Percentiles rank a stretch among this genome's conserved stretches.
phyloP scores from a whole-genome alignment of 257 asterid genomes.

The Salvia splendens region DNA sequence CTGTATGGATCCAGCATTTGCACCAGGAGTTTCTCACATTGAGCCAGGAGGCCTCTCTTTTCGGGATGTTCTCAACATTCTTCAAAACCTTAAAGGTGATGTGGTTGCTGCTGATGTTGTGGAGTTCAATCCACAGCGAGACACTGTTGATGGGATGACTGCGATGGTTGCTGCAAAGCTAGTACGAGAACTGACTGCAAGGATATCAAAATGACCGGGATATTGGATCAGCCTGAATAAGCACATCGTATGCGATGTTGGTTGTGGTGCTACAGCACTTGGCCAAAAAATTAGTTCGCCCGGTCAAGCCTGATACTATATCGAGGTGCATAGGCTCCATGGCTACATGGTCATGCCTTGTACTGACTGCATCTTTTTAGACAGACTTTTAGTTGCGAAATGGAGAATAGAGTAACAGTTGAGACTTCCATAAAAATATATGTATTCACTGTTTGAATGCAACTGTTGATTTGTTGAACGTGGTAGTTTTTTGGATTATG shows the following conservation, averaged over 20 bases:
- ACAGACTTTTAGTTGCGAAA: conserved; percentile 9
- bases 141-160: conserved; percentile 98
- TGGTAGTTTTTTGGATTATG: conserved; percentile 10
- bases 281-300: not conserved
- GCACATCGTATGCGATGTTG: not conserved
- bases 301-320: not conserved
- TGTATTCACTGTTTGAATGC: conserved; percentile 11
- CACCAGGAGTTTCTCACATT: conserved; percentile 98
- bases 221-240: conserved; percentile 10
- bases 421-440: conserved; percentile 14
- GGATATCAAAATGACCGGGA: conserved; percentile 69
- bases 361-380: conserved; percentile 3
- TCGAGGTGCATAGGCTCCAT: conserved; percentile 17
- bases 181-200: conserved; percentile 86
- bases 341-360: conserved; percentile 16
- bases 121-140: conserved; percentile 96
- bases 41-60: conserved; percentile 99
- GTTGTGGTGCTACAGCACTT: not conserved
- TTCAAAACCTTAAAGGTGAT: conserved; percentile 89
- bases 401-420: conserved; percentile 10
- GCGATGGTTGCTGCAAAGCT: conserved; percentile 98
- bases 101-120: conserved; percentile 97
- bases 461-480: not conserved
- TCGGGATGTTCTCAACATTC: conserved; percentile 91
- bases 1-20: conserved; percentile 95